Conservation (phyloP, 345 rosid species). For the Populus tremula region DNA sequence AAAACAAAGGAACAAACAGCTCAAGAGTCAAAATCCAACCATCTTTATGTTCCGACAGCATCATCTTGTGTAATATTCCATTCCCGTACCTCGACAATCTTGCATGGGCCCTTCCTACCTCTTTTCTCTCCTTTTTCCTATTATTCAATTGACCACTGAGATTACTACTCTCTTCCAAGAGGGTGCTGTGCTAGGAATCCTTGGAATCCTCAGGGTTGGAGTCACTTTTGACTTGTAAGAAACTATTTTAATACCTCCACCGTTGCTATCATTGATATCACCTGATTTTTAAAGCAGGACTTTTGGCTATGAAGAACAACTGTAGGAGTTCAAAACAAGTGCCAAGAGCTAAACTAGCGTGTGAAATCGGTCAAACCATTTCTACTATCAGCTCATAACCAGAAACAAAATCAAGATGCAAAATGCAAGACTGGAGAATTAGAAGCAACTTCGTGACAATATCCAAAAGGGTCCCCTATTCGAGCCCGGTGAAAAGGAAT, state of each 20-base stretch:
- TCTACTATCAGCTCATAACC: not conserved
- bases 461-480: conserved; percentile 32
- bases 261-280: conserved; percentile 14
- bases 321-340: not conserved
- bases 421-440: conserved; percentile 8
- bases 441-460: conserved; percentile 3
- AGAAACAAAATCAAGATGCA: not conserved
- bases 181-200: conserved; percentile 36
- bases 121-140: not conserved
- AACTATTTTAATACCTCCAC: conserved; percentile 4
- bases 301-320: not conserved
- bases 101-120: not conserved
- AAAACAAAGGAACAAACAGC: conserved; percentile 1
- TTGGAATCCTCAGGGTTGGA: conserved; percentile 13
- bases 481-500: conserved; percentile 82
- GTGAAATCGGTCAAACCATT: not conserved
- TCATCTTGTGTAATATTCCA: conserved; percentile 24
- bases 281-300: not conserved
- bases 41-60: conserved; percentile 44
- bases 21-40: not conserved
- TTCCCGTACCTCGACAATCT: conserved; percentile 16
- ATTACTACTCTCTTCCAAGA: conserved; percentile 22
- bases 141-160: conserved; percentile 24
- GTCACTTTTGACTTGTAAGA: conserved; percentile 38
- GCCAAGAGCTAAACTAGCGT: not conserved